Percentiles rank a stretch among this genome's conserved stretches.
phyloP scores from a whole-genome alignment of 2,329 filamentous ascomycete genomes.

The Colletotrichum orbiculare region DNA sequence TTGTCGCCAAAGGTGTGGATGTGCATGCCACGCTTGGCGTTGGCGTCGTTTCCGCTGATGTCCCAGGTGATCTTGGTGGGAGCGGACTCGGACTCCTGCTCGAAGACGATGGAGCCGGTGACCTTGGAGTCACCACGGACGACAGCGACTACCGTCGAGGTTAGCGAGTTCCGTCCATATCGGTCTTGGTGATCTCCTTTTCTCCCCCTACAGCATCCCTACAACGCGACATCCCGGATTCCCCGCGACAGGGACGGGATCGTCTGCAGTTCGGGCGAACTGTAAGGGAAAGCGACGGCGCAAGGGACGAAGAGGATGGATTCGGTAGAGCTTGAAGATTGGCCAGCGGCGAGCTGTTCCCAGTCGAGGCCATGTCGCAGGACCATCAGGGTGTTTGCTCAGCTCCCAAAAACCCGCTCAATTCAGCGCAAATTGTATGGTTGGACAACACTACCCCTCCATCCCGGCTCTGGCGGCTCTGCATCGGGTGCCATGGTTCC shows the following conservation, averaged over 20 bases:
- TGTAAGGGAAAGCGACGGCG: slow-evolving; percentile 17
- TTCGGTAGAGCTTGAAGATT: slow-evolving; percentile 26
- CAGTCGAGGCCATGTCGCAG: slow-evolving; percentile 28
- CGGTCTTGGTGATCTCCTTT: slow-evolving; percentile 31
- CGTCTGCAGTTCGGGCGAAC: slow-evolving; percentile 13
- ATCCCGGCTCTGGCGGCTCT: slow-evolving; percentile 31
- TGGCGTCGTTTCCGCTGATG: slow-evolving; percentile 91
- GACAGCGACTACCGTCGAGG: slow-evolving; percentile 78
- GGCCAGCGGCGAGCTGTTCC: slow-evolving; percentile 25
- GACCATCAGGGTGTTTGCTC: slow-evolving; percentile 46
- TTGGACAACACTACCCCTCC: slow-evolving; percentile 44
- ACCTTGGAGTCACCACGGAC: slow-evolving; percentile 98
- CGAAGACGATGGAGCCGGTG: slow-evolving; percentile 92
- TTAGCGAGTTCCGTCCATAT: slow-evolving; percentile 40
- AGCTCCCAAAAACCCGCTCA: slow-evolving; percentile 66
- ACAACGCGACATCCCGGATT: slow-evolving; percentile 7
- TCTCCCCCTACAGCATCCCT: neutral
- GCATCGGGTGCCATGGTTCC: slow-evolving; percentile 37
- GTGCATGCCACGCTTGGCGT: slow-evolving; percentile 98
- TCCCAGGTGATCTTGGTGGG: slow-evolving; percentile 92
- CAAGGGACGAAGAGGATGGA: slow-evolving; percentile 23
- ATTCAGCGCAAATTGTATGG: slow-evolving; percentile 56
- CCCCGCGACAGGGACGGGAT: slow-evolving; percentile 27
- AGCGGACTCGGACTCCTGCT: slow-evolving; percentile 85
- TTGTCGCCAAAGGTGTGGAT: slow-evolving; percentile 99